phyloP scores from a whole-genome alignment of 805 yeast species.

The Saccharomycopsis sp. region DNA sequence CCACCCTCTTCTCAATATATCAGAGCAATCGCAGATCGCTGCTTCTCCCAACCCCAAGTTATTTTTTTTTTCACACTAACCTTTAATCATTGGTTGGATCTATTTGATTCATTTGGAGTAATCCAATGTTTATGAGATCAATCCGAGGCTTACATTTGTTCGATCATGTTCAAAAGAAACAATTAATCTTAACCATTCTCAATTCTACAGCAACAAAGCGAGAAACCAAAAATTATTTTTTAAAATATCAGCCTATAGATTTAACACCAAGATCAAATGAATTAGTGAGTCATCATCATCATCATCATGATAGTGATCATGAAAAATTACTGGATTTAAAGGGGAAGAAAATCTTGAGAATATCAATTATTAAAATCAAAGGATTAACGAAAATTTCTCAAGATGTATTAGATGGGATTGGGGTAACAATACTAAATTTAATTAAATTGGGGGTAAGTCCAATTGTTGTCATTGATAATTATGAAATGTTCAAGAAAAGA shows the following conservation, averaged over 20 bases:
- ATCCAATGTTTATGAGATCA: too few species aligned
- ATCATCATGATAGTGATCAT: conserved; percentile 18
- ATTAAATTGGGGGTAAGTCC: conserved; percentile 68
- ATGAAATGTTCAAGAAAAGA: conserved; percentile 23
- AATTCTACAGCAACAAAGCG: conserved; percentile 90
- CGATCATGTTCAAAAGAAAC: conserved; percentile 39
- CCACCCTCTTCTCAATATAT: too few species aligned
- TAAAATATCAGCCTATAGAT: conserved; percentile 53
- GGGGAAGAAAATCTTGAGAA: conserved; percentile 32
- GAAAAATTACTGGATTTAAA: too few species aligned
- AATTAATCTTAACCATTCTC: conserved; percentile 74
- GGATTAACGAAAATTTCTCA: conserved; percentile 30
- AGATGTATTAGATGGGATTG: conserved; percentile 39
- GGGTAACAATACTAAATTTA: conserved; percentile 49
- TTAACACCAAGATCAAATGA: conserved; percentile 24
- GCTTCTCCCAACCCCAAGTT: too few species aligned
- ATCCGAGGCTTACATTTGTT: conserved; percentile 4
- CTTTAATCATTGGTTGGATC: too few species aligned
- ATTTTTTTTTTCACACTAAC: too few species aligned
- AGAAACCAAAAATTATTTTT: conserved; percentile 76
- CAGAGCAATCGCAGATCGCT: too few species aligned
- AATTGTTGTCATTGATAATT: conserved; percentile 51
- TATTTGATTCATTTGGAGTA: too few species aligned
- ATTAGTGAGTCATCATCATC: conserved; percentile 27
- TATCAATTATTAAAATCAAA: conserved; percentile 51